phyloP scores from a whole-genome alignment of 495 filamentous ascomycete genomes.

The Xylaria grammica region DNA sequence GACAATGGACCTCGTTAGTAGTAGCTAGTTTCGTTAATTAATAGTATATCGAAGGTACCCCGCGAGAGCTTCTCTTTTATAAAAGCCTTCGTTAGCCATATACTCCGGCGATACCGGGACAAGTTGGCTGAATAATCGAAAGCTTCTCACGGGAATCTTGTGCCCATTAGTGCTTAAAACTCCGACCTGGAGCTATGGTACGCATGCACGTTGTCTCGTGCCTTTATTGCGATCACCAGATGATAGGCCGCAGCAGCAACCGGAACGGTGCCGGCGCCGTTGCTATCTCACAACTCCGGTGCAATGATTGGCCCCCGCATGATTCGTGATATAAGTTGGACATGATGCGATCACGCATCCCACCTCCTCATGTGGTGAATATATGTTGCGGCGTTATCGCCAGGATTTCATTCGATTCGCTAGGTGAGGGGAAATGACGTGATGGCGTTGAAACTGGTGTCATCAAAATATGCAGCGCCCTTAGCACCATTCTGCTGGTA shows the following conservation, averaged over 20 bases:
- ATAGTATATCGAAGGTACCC: background rate
- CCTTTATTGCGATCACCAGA: slow-evolving; percentile 2
- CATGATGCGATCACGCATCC: slow-evolving; percentile 30
- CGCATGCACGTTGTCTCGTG: slow-evolving; percentile 5
- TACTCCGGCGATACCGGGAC: slow-evolving; percentile 8
- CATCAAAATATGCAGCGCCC: background rate
- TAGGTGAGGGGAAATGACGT: slow-evolving; percentile 17
- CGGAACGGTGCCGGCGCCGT: slow-evolving; percentile 5
- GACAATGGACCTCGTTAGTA: background rate
- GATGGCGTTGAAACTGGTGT: slow-evolving; percentile 19
- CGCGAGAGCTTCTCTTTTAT: slow-evolving; percentile 15
- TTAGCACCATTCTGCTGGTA: background rate
- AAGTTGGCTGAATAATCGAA: slow-evolving; percentile 7
- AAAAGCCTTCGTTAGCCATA: background rate
- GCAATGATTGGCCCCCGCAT: slow-evolving; percentile 32
- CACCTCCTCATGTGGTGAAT: slow-evolving; percentile 8
- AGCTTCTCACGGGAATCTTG: background rate
- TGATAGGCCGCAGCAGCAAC: background rate
- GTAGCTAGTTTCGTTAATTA: background rate
- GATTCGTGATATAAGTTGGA: slow-evolving; percentile 36
- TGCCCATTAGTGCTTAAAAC: background rate
- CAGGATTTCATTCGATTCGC: slow-evolving; percentile 7
- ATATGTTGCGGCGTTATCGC: slow-evolving; percentile 9
- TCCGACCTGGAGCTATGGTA: background rate
- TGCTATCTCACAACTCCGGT: slow-evolving; percentile 11